These are phyloP conservation scores for Aspergillus egyptiacus DNA, from an alignment of 495 filamentous ascomycete genomes.

Conservation along the genomic window DNA sequence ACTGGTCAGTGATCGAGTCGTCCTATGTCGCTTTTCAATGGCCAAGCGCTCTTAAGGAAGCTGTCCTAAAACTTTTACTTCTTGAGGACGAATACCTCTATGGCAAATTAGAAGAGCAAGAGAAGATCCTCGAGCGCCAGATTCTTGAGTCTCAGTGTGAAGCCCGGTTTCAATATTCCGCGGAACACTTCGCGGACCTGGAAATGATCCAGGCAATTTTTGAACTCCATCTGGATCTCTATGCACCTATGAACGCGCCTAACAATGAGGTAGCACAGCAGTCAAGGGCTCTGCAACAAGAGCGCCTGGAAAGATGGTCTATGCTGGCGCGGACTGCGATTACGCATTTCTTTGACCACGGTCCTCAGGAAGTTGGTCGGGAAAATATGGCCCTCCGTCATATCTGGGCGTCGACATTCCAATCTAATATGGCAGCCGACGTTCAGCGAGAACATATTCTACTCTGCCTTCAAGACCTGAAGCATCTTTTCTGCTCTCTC, in stretches of 20 bases:
- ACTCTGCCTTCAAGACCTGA: constrained; percentile 71
- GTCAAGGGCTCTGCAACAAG: constrained; percentile 56
- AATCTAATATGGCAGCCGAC: constrained; percentile 62
- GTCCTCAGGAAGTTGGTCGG: constrained; percentile 19
- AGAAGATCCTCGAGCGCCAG: constrained; percentile 31
- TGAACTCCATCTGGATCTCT: constrained; percentile 86
- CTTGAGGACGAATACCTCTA: constrained; percentile 65
- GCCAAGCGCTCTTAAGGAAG: constrained; percentile 66
- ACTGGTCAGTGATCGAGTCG: constrained; percentile 32
- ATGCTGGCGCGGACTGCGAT: constrained; percentile 60
- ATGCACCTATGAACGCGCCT: constrained; percentile 67
- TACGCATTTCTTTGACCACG: constrained; percentile 40
- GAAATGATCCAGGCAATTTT: constrained; percentile 73
- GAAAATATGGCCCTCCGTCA: constrained; percentile 51
- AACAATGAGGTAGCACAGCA: constrained; percentile 59
- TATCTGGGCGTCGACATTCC: constrained; percentile 78
- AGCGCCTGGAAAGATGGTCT: constrained; percentile 70
- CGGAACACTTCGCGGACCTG: constrained; percentile 23
- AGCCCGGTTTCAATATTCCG: constrained; percentile 24
- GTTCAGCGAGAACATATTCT: constrained; percentile 70
- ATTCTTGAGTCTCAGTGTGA: constrained; percentile 24
- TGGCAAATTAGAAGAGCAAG: constrained; percentile 41
- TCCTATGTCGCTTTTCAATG: constrained; percentile 62
- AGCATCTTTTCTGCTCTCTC: constrained; percentile 38
- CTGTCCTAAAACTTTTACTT: constrained; percentile 61